Evolutionary conservation across 257 asterid species (phyloP), one percentile per base, ranked within the genome.

Genomic region (Hygrophila difformis): DNA sequence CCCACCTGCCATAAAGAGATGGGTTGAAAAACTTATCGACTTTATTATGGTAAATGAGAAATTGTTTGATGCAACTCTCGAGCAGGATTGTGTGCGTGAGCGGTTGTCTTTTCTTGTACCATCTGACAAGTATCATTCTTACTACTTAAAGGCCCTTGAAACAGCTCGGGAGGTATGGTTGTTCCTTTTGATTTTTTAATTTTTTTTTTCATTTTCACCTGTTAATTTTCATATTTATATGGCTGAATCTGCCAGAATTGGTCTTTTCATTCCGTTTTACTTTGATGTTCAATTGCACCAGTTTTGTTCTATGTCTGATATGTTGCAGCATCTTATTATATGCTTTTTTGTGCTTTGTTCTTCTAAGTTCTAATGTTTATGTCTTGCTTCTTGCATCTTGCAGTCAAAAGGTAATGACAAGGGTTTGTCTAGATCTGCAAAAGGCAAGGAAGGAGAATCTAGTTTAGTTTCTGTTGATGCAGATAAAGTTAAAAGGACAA

Each of bases 101-200:
- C 68, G 81, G 59, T 91, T 91, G 62, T 72, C 94, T 11, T 91
- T 91, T 71, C 98, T 91, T 57, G 74, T 75, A 15, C 86, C 88
- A 21, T 71, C 93, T 48, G 69, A 82, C 63, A 84, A 64, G 64
- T 82, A 82, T 74, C 82, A 91, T 69, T 64, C 94, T 8, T 91
- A 82, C 72, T 86, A 82, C 66, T 53, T 69, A 17, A 70, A 77
- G 53, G 73, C 72, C 52, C 93, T 86, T 51, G 82, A 74, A 50
- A 63, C 59, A 28, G 72, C 76, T 53, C 81, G 66, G 61, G 81
- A 79, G 96, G 98, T 91, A 38, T 31, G 56, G 33, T 11, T 52
- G 58, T 55, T 57, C 59, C 45, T 16, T 53, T 29, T 54, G n/a
- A n/a, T n/a, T n/a, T n/a, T n/a, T n/a, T n/a, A n/a, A n/a, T n/a